Evolutionary conservation across 2,329 filamentous ascomycete species (phyloP).

Genomic region (Colletotrichum aenigma): DNA sequence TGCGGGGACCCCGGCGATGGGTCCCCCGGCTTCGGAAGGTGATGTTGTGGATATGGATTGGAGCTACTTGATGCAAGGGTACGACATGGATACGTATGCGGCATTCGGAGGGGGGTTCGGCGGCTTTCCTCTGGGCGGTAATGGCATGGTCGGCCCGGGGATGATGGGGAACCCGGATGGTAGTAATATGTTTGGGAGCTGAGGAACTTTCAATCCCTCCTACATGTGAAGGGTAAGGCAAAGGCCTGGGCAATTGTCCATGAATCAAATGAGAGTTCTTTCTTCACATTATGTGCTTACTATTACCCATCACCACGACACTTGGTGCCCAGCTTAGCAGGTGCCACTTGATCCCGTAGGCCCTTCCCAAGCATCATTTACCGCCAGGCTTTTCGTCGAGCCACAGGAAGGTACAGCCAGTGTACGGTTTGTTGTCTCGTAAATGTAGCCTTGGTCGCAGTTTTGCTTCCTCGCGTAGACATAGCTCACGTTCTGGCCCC

Average conservation of each 20-base stretch:
- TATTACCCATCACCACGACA: not conserved
- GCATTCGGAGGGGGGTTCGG: conserved; percentile 29
- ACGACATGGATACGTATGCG: conserved; percentile 35
- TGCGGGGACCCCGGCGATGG: conserved; percentile 21
- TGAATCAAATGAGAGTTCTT: not conserved
- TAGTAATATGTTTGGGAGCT: conserved; percentile 17
- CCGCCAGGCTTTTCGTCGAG: conserved; percentile 26
- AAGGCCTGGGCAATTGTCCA: not conserved
- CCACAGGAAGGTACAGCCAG: conserved; percentile 41
- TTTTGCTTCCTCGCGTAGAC: conserved; percentile 49
- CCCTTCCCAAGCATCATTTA: conserved; percentile 44
- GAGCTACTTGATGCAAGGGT: conserved; percentile 50
- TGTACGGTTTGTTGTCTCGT: conserved; percentile 47
- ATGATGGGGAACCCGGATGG: conserved; percentile 24
- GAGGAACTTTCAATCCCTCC: not conserved
- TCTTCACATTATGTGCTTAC: too few relatives aligned
- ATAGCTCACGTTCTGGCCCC: conserved; percentile 47
- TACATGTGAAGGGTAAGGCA: not conserved
- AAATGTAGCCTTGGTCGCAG: conserved; percentile 44
- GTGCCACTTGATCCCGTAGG: conserved; percentile 28
- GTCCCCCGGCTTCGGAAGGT: conserved; percentile 27
- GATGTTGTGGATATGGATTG: conserved; percentile 50
- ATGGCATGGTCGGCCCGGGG: conserved; percentile 21
- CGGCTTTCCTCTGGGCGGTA: conserved; percentile 18
- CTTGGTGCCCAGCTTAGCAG: not conserved